These are phyloP conservation scores for Suillus subaureus DNA, from an alignment of 768 basidiomycete genomes.

Conservation along the genomic window DNA sequence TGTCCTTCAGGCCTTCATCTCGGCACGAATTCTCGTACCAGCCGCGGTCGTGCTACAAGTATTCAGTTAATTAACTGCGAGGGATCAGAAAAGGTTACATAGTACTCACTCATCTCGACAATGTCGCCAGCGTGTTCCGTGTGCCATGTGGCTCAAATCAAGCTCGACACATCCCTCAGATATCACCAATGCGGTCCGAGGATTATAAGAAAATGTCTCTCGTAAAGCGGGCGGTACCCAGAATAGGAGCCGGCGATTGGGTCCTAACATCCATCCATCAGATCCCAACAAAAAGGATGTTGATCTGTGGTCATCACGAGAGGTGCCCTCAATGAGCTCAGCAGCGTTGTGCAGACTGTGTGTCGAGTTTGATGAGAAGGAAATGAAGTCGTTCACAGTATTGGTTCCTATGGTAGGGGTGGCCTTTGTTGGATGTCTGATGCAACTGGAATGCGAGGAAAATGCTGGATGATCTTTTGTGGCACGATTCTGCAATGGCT, in stretches of 20 bases:
- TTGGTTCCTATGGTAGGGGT: neutral
- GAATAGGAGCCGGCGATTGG: constrained; percentile 1
- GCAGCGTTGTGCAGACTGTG: neutral
- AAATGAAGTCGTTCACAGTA: neutral
- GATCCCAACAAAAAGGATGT: neutral
- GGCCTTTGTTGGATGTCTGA: neutral
- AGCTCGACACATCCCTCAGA: neutral
- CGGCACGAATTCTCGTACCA: neutral
- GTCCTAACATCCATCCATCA: constrained; percentile 12
- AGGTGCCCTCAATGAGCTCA: neutral
- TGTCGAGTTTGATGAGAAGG: neutral
- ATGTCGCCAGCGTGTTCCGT: neutral
- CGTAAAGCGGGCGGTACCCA: constrained; percentile 13
- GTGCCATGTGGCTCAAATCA: constrained; percentile 10
- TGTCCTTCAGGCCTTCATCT: neutral
- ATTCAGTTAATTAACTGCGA: neutral
- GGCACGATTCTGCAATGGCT: neutral
- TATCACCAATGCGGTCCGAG: constrained; percentile 6
- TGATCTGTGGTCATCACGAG: neutral
- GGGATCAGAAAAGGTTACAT: neutral
- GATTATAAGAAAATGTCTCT: constrained; percentile 5
- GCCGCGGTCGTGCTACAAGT: neutral
- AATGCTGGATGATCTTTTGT: neutral
- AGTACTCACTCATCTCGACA: neutral
- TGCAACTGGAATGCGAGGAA: neutral